Percentiles rank a stretch among this genome's conserved stretches.
Evolutionary conservation across 1,139 yeast genomes (phyloP).

Genomic region (Tardiomyces blankii): DNA sequence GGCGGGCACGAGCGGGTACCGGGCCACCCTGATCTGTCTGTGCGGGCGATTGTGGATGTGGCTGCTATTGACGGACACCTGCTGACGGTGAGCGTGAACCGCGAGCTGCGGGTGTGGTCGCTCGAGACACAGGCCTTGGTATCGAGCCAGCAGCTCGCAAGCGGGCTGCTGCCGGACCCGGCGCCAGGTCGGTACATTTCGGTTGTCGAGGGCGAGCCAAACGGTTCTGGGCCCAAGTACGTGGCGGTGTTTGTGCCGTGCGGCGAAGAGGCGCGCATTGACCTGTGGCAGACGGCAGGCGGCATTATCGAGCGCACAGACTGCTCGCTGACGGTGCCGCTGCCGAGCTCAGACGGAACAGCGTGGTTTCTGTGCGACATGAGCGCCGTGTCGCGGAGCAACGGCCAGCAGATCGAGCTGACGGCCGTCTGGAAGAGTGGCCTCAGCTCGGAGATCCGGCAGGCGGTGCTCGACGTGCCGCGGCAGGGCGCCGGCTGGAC

Average conservation of each 20-base stretch:
- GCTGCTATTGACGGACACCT: slow-evolving; percentile 9
- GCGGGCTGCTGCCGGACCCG: background rate
- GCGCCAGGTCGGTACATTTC: background rate
- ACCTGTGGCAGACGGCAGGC: background rate
- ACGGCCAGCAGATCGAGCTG: background rate
- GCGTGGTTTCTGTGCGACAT: background rate
- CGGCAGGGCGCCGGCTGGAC: background rate
- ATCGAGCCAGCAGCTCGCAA: background rate
- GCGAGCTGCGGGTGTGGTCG: slow-evolving; percentile 22
- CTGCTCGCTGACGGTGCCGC: background rate
- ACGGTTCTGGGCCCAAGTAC: background rate
- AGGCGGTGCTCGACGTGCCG: background rate
- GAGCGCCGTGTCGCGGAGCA: background rate
- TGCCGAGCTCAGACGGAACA: background rate
- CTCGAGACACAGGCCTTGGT: slow-evolving; percentile 7
- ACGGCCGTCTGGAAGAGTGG: background rate
- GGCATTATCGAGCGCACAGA: background rate
- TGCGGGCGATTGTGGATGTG: slow-evolving; percentile 17
- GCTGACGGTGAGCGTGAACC: slow-evolving; percentile 19
- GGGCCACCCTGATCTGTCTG: slow-evolving; percentile 20
- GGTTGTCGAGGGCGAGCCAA: background rate
- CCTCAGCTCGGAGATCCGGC: background rate
- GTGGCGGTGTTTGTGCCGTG: background rate
- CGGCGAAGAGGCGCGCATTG: background rate
- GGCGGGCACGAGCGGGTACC: slow-evolving; percentile 19